Conservation (phyloP, 225 moss, liverwort and hornwort species). For the Pseudisothecium myosuroides region DNA sequence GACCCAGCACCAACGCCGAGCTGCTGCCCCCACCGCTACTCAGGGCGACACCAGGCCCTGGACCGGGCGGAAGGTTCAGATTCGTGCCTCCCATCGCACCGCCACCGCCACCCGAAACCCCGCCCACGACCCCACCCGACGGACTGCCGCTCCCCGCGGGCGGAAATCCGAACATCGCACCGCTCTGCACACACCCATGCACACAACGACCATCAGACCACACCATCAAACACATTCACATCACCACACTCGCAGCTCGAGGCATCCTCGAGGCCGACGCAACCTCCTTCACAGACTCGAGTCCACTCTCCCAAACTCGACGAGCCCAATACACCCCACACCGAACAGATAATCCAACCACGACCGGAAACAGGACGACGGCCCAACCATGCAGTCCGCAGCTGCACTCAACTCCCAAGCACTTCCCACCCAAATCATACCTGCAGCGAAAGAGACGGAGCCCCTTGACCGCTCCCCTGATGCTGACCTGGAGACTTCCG, state of each 20-base stretch:
- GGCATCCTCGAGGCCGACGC: neutral
- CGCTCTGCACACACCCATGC: constrained; percentile 3
- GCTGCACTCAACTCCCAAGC: neutral
- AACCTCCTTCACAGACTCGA: neutral
- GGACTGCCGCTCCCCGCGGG: constrained; percentile 16
- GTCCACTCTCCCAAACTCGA: neutral
- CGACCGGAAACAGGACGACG: neutral
- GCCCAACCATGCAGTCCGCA: neutral
- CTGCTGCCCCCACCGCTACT: constrained; percentile 3
- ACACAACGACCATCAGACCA: neutral
- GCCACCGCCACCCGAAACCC: neutral
- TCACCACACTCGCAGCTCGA: neutral
- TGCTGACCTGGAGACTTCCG: constrained; percentile 56
- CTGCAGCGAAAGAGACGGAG: constrained; percentile 44
- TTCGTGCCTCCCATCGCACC: constrained; percentile 19
- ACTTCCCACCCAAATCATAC: neutral
- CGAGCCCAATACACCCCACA: neutral
- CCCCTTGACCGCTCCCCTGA: constrained; percentile 14
- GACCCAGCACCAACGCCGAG: constrained; percentile 16
- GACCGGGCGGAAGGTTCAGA: constrained; percentile 25
- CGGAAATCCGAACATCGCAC: constrained; percentile 39
- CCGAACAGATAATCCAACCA: too few relatives aligned
- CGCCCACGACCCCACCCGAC: constrained; percentile 1
- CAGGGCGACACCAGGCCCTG: constrained; percentile 1
- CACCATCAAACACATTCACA: neutral